phyloP scores from a whole-genome alignment of 2,329 filamentous ascomycete species.

The Xylaria sp. region DNA sequence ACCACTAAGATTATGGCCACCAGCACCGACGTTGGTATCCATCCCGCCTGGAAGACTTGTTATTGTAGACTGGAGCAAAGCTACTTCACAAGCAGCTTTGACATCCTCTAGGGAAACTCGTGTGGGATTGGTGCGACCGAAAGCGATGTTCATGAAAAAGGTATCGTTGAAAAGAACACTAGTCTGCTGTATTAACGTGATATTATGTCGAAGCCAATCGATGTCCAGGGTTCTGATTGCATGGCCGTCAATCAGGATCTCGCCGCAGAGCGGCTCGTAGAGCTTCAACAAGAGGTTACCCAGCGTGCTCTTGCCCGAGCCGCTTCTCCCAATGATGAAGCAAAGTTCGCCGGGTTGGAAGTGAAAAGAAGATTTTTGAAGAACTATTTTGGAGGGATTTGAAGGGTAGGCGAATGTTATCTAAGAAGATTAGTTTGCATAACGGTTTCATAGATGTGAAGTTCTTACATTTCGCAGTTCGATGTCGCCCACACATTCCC shows the following conservation, averaged over 20 bases:
- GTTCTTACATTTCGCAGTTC: conserved; percentile 67
- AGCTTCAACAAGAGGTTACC: conserved; percentile 80
- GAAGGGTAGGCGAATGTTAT: conserved; percentile 84
- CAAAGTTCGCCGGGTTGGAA: conserved; percentile 76
- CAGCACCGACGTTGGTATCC: conserved; percentile 72
- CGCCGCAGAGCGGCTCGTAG: conserved; percentile 70
- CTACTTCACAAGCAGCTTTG: conserved; percentile 66
- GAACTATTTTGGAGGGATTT: conserved; percentile 63
- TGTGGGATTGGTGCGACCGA: conserved; percentile 64
- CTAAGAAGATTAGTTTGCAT: conserved; percentile 49
- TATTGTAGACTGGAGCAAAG: conserved; percentile 72
- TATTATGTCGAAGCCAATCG: conserved; percentile 75
- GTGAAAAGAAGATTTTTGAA: conserved; percentile 67
- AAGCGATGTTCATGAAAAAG: conserved; percentile 76
- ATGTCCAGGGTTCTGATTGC: conserved; percentile 66
- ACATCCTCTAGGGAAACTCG: conserved; percentile 61
- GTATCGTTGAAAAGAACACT: conserved; percentile 83
- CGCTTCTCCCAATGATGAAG: conserved; percentile 84
- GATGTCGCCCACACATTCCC: conserved; percentile 68
- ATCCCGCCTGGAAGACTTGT: conserved; percentile 70
- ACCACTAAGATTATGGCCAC: conserved; percentile 77
- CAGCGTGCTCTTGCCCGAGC: conserved; percentile 91
- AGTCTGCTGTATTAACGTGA: conserved; percentile 83
- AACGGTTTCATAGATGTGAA: background rate
- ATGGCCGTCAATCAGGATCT: conserved; percentile 71